Evolutionary conservation across 129 eudicot genomes (phyloP).

Genomic region (Helianthus annuus): HanXRQr2.0-SUNRISE NC_035436.2:187475959-187476458

Average conservation of each 20-base stretch:
- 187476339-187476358: too few relatives aligned
- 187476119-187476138: constrained; percentile 27
- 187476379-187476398: too few relatives aligned
- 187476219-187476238: constrained; percentile 20
- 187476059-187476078: constrained; percentile 32
- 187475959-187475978: constrained; percentile 26
- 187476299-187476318: too few relatives aligned
- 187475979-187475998: constrained; percentile 23
- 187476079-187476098: constrained; percentile 15
- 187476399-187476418: too few relatives aligned
- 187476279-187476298: too few relatives aligned
- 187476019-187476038: constrained; percentile 4
- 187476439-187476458: too few relatives aligned
- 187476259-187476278: too few relatives aligned
- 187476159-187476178: constrained; percentile 28
- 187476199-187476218: background rate
- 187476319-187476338: too few relatives aligned
- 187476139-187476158: constrained; percentile 6
- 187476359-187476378: too few relatives aligned
- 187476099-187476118: constrained; percentile 4
- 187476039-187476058: constrained; percentile 32
- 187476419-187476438: too few relatives aligned
- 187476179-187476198: constrained; percentile 16
- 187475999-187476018: background rate
- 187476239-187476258: too few relatives aligned